Conservation (phyloP, 2,329 filamentous ascomycete genomes). For the Neoascochyta sp. region DNA sequence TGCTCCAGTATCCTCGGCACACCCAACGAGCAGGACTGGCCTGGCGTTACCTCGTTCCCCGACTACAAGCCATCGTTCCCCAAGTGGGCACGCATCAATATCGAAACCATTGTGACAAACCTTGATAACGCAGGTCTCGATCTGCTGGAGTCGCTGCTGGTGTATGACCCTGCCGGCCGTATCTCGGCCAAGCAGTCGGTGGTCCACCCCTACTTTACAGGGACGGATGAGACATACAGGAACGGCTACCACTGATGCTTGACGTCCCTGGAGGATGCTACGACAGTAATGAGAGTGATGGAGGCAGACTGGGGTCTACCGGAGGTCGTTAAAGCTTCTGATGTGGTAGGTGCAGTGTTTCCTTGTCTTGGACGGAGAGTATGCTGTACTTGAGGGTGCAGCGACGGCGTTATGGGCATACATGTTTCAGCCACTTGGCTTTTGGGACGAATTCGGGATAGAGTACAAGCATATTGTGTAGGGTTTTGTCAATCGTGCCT, state of each 20-base stretch:
- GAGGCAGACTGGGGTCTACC: constrained; percentile 15
- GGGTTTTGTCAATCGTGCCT: too few species aligned
- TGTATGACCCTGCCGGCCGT: constrained; percentile 81
- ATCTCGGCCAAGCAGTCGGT: constrained; percentile 88
- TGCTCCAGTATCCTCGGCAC: constrained; percentile 63
- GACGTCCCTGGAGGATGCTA: constrained; percentile 23
- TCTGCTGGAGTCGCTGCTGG: constrained; percentile 66
- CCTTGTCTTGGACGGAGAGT: constrained; percentile 19
- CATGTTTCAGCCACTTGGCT: too few species aligned
- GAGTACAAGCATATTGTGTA: too few species aligned
- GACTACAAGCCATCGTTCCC: constrained; percentile 92
- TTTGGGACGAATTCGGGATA: too few species aligned
- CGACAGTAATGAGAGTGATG: constrained; percentile 27
- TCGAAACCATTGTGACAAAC: constrained; percentile 62
- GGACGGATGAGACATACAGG: constrained; percentile 45
- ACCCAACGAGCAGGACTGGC: constrained; percentile 77
- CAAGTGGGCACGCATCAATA: constrained; percentile 75
- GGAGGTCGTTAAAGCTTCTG: too few species aligned
- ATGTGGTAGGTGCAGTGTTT: too few species aligned
- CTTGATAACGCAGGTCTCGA: constrained; percentile 71
- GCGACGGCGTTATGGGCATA: constrained; percentile 21
- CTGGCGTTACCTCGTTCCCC: constrained; percentile 88
- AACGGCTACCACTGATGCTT: constrained; percentile 32
- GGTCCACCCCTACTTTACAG: constrained; percentile 75
- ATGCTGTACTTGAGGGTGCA: constrained; percentile 14